A percentile compares a stretch with the other conserved stretches of the same genome.
Evolutionary conservation across 2,329 filamentous ascomycete genomes (phyloP).

Genomic region (Teratosphaeria viscida): DNA sequence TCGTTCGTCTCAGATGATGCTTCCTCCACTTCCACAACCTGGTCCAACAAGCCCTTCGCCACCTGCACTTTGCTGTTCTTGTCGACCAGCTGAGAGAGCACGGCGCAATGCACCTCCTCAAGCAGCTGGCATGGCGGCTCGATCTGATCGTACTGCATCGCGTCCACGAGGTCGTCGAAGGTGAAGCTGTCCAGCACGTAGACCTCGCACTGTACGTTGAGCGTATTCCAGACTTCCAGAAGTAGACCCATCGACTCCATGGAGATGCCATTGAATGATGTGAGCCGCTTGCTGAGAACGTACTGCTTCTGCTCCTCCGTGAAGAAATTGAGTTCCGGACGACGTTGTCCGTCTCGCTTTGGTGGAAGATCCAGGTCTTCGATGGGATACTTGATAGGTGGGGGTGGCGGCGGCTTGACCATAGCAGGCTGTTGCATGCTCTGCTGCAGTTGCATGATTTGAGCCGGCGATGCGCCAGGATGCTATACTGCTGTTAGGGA

Average conservation of each 20-base stretch:
- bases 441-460: slow-evolving; percentile 20
- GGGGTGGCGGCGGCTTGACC: slow-evolving; percentile 50
- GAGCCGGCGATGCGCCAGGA: slow-evolving; percentile 35
- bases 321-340: slow-evolving; percentile 70
- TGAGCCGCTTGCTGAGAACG: slow-evolving; percentile 22
- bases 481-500: slow-evolving; percentile 11
- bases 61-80: slow-evolving; percentile 72
- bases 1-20: slow-evolving; percentile 49
- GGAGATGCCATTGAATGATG: slow-evolving; percentile 45
- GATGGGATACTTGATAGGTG: slow-evolving; percentile 84
- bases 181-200: slow-evolving; percentile 94
- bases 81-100: slow-evolving; percentile 77
- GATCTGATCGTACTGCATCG: slow-evolving; percentile 61
- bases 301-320: slow-evolving; percentile 40
- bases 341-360: slow-evolving; percentile 49
- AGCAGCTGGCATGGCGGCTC: slow-evolving; percentile 73
- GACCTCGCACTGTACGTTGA: slow-evolving; percentile 96
- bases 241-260: slow-evolving; percentile 80
- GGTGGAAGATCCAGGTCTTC: slow-evolving; percentile 80
- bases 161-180: slow-evolving; percentile 89
- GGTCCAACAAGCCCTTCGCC: slow-evolving; percentile 49
- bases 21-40: slow-evolving; percentile 62
- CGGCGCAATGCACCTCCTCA: slow-evolving; percentile 81
- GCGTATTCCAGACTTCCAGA: slow-evolving; percentile 87
- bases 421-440: slow-evolving; percentile 8